A percentile compares a stretch with the other conserved stretches of the same genome.
Conservation (phyloP, 1,284 basidiomycete species). For the Rhodotorula sp. region DNA sequence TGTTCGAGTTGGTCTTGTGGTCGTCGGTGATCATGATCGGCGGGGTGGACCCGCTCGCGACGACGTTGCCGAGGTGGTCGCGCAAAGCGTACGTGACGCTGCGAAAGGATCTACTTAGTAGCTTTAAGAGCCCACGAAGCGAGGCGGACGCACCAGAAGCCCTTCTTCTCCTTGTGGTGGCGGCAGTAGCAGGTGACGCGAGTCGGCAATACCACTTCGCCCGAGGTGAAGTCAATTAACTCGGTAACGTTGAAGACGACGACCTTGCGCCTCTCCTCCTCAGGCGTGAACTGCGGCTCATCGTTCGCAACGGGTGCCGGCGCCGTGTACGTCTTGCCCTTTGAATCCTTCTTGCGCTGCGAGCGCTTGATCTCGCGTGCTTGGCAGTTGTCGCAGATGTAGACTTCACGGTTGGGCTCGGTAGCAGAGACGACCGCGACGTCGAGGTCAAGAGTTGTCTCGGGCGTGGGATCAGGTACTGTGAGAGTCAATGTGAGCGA, state of each 20-base stretch:
- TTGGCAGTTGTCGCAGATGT: constrained; percentile 42
- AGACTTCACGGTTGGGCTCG: constrained; percentile 34
- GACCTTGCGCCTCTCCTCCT: constrained; percentile 60
- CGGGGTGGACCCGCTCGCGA: constrained; percentile 78
- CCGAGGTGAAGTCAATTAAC: constrained; percentile 82
- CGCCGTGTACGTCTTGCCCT: constrained; percentile 10
- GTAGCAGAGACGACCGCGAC: constrained; percentile 43
- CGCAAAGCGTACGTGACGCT: constrained; percentile 86
- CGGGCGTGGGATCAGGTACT: constrained; percentile 20
- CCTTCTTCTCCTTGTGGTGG: constrained; percentile 95
- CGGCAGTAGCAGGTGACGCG: constrained; percentile 98
- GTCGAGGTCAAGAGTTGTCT: constrained; percentile 35
- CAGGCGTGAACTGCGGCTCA: constrained; percentile 42
- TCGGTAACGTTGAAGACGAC: constrained; percentile 96
- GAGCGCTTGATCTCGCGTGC: constrained; percentile 59
- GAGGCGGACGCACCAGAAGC: constrained; percentile 62
- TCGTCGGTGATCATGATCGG: constrained; percentile 99
- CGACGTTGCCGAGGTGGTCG: constrained; percentile 72
- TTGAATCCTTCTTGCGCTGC: constrained; percentile 75
- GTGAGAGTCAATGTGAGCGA: constrained; percentile 2
- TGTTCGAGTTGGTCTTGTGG: constrained; percentile 73
- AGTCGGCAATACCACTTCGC: constrained; percentile 83
- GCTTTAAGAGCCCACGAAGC: background rate
- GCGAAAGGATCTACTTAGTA: background rate
- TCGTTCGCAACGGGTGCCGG: constrained; percentile 28